Evolutionary conservation across 148 eudicot species (phyloP).

Genomic region (Vaccinium macrocarpon): DNA sequence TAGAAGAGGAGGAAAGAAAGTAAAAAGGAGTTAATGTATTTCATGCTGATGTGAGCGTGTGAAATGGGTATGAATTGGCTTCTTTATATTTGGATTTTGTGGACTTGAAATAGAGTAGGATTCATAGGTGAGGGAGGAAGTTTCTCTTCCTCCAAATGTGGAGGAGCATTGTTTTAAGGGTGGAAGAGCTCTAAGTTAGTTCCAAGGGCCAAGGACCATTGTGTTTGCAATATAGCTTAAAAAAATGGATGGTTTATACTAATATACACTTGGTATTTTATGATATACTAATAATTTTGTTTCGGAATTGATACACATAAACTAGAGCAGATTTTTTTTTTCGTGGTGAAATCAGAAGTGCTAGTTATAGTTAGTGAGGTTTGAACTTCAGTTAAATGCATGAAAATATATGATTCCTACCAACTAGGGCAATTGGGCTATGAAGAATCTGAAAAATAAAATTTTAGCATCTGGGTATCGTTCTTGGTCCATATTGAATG

Average conservation of each 20-base stretch:
- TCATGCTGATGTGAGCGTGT: background rate
- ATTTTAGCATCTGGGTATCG: background rate
- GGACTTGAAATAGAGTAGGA: background rate
- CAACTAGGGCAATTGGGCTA: no score
- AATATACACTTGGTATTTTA: background rate
- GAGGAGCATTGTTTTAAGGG: conserved; percentile 5
- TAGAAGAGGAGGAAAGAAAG: conserved; percentile 17
- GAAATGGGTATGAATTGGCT: no score
- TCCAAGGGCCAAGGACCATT: background rate
- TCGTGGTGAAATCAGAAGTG: no score
- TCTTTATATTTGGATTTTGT: background rate
- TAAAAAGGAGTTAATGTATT: conserved; percentile 10
- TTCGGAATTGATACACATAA: no score
- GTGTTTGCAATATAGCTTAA: background rate
- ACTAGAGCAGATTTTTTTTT: no score
- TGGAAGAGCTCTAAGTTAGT: conserved; percentile 2
- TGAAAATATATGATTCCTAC: no score
- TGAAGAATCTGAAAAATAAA: no score
- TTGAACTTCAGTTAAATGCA: no score
- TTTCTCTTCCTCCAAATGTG: conserved; percentile 10
- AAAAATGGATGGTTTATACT: background rate
- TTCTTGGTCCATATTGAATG: background rate
- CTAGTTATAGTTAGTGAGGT: no score
- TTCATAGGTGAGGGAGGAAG: background rate
- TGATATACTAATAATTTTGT: no score